Percentiles rank a stretch among this genome's conserved stretches.
Evolutionary conservation across 2,329 filamentous ascomycete genomes (phyloP).

Genomic region (Aaosphaeria pasadenensis): DNA sequence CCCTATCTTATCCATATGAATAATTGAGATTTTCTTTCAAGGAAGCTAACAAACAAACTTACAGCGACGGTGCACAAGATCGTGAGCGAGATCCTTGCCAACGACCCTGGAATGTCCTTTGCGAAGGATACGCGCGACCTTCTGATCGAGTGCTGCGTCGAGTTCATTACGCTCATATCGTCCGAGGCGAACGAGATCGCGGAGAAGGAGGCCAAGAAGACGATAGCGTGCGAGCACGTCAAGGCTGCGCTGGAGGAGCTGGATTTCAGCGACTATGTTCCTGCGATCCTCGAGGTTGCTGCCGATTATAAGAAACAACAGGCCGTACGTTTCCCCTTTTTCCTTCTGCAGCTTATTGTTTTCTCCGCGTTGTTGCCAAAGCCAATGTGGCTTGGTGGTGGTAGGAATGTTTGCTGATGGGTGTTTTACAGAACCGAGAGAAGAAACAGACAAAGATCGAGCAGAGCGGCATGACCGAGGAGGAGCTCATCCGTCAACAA

Average conservation of each 20-base stretch:
- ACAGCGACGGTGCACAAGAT: constrained; percentile 74
- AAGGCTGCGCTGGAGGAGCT: constrained; percentile 90
- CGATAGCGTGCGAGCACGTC: constrained; percentile 96
- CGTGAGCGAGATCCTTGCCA: constrained; percentile 85
- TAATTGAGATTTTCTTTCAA: background rate
- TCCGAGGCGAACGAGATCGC: constrained; percentile 98
- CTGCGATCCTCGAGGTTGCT: constrained; percentile 80
- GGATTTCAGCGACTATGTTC: constrained; percentile 89
- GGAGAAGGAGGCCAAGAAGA: constrained; percentile 98
- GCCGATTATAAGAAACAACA: constrained; percentile 89
- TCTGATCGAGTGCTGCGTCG: constrained; percentile 96
- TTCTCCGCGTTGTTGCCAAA: constrained; percentile 9
- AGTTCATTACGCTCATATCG: constrained; percentile 98
- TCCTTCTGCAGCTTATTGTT: background rate
- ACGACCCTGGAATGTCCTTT: constrained; percentile 75
- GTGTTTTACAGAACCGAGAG: constrained; percentile 69
- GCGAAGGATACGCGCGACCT: constrained; percentile 94
- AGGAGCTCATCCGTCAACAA: constrained; percentile 84
- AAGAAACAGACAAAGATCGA: constrained; percentile 98
- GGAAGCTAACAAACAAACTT: constrained; percentile 10
- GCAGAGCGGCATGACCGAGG: constrained; percentile 85
- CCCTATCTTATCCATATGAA: background rate
- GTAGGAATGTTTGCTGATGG: constrained; percentile 9
- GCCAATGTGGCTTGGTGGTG: background rate
- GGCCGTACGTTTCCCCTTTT: constrained; percentile 59